Percentiles rank a stretch among this genome's conserved stretches.
These are phyloP conservation scores for Cicer bijugum DNA, from an alignment of 306 rosid genomes.

Conservation along the genomic window DNA sequence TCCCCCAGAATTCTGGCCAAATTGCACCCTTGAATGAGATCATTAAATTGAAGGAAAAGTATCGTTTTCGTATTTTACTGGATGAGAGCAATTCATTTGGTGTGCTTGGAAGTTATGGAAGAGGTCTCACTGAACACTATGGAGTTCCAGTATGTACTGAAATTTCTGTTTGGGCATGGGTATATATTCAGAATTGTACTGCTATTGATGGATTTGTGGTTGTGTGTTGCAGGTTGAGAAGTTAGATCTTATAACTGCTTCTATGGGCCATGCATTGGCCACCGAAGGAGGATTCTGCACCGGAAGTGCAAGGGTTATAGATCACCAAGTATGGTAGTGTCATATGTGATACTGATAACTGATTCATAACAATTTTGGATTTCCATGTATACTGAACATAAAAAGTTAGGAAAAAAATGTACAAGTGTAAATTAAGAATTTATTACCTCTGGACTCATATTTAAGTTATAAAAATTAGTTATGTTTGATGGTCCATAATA, in stretches of 20 bases:
- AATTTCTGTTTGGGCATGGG: conserved; percentile 28
- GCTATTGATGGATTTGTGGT: conserved; percentile 51
- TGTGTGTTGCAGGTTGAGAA: conserved; percentile 71
- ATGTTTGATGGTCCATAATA: background rate
- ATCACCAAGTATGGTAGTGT: conserved; percentile 82
- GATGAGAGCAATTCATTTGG: conserved; percentile 99
- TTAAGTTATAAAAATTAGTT: background rate
- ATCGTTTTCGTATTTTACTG: conserved; percentile 80
- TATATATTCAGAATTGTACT: conserved; percentile 34
- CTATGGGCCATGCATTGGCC: conserved; percentile 98
- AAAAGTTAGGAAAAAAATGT: background rate
- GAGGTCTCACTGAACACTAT: conserved; percentile 85
- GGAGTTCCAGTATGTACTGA: conserved; percentile 76
- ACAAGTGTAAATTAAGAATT: conserved; percentile 24
- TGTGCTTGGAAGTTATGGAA: conserved; percentile 88
- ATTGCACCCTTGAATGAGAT: conserved; percentile 91
- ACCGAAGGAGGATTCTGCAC: conserved; percentile 99
- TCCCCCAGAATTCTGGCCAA: conserved; percentile 86
- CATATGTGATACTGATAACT: conserved; percentile 41
- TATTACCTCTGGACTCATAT: background rate
- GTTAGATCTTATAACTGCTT: conserved; percentile 91
- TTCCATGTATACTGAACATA: conserved; percentile 2
- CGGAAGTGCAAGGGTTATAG: conserved; percentile 89
- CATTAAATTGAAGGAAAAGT: conserved; percentile 87
- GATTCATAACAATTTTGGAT: conserved; percentile 37